Evolutionary conservation across 2,329 filamentous ascomycete species (phyloP).

Genomic region (Cercospora janseana): DNA sequence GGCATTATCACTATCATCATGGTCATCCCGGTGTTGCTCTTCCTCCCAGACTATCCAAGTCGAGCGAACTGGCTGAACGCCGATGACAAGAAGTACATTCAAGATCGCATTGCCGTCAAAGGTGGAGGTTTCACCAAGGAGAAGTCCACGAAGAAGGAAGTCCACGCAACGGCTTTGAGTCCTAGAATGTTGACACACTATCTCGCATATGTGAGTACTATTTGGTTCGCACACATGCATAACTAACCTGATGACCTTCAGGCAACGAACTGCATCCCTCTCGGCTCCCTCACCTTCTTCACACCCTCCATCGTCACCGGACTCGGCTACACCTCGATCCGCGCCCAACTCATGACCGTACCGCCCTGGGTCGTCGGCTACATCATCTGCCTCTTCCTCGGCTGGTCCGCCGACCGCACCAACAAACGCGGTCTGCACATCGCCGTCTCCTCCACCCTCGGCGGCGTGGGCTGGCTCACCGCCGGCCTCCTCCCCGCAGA

Average conservation of each 20-base stretch:
- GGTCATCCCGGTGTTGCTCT: slow-evolving; percentile 30
- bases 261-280: slow-evolving; percentile 35
- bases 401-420: slow-evolving; percentile 29
- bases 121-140: slow-evolving; percentile 42
- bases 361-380: slow-evolving; percentile 39
- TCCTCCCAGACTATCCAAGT: slow-evolving; percentile 35
- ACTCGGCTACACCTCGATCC: slow-evolving; percentile 48
- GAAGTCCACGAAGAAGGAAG: slow-evolving; percentile 39
- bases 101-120: slow-evolving; percentile 31
- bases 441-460: slow-evolving; percentile 25
- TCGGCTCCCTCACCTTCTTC: slow-evolving; percentile 49
- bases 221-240: too few relatives aligned
- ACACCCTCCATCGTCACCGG: slow-evolving; percentile 53
- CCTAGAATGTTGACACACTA: slow-evolving; percentile 44
- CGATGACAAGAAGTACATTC: slow-evolving; percentile 32
- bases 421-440: slow-evolving; percentile 32
- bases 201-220: slow-evolving; percentile 29
- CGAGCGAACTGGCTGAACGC: slow-evolving; percentile 32
- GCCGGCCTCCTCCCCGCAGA: slow-evolving; percentile 29
- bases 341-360: slow-evolving; percentile 44
- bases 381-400: slow-evolving; percentile 33
- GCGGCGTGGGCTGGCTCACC: slow-evolving; percentile 30
- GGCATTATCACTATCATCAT: slow-evolving; percentile 30
- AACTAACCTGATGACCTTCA: not conserved
- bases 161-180: slow-evolving; percentile 40